Conservation (phyloP, 108 stramenopile species). For the Fragilariopsis cylindrus region DNA sequence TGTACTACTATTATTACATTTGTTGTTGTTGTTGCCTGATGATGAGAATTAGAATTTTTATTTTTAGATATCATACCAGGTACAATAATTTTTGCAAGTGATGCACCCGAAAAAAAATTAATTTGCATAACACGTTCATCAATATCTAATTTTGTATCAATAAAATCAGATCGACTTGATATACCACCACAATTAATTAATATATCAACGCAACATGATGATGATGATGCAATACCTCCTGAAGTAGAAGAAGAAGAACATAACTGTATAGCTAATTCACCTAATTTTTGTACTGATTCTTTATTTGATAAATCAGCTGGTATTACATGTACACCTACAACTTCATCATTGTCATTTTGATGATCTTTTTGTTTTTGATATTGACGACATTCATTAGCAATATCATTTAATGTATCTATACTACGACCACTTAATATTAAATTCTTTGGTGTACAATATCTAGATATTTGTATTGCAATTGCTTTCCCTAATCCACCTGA, state of each 20-base stretch:
- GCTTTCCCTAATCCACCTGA: constrained; percentile 68
- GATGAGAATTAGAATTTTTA: background rate
- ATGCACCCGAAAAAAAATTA: constrained; percentile 77
- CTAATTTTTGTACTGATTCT: constrained; percentile 48
- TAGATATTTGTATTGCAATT: constrained; percentile 53
- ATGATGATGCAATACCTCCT: no score
- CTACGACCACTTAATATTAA: constrained; percentile 69
- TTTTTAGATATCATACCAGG: constrained; percentile 64
- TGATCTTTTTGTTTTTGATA: constrained; percentile 1
- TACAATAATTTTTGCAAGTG: constrained; percentile 63
- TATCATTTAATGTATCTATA: constrained; percentile 41
- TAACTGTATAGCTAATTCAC: constrained; percentile 25
- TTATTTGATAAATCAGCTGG: constrained; percentile 57
- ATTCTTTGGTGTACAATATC: constrained; percentile 37
- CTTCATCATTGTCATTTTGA: background rate
- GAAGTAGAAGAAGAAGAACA: background rate
- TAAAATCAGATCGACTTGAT: constrained; percentile 71
- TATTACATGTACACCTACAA: constrained; percentile 21
- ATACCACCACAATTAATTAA: constrained; percentile 83
- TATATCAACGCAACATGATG: constrained; percentile 49
- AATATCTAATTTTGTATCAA: constrained; percentile 69
- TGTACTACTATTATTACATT: background rate
- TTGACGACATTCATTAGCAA: constrained; percentile 53
- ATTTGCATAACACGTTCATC: constrained; percentile 81
- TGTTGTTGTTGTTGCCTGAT: background rate